Evolutionary conservation across 306 rosid genomes (phyloP).

Genomic region (Betula pendula): DNA sequence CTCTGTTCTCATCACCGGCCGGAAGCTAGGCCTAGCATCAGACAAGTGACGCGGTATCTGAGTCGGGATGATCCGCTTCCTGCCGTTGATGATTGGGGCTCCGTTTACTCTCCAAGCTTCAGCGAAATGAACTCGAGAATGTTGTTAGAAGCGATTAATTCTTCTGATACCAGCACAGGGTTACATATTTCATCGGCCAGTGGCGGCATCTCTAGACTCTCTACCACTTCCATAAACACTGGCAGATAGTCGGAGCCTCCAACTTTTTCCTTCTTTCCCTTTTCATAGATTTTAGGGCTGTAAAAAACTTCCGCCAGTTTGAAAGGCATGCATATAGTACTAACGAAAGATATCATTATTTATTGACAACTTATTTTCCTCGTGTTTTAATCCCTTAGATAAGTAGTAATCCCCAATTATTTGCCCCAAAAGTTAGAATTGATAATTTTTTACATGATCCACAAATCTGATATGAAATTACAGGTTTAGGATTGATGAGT

Average conservation of each 20-base stretch:
- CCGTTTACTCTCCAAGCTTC: constrained; percentile 14
- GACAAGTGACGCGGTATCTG: constrained; percentile 48
- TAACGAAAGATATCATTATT: too few species aligned
- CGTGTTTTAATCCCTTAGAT: too few species aligned
- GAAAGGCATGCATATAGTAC: too few species aligned
- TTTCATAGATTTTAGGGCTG: too few species aligned
- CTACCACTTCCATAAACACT: constrained; percentile 32
- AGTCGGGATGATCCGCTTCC: constrained; percentile 55
- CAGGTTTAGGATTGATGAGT: too few species aligned
- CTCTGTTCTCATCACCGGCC: constrained; percentile 46
- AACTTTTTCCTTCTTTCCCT: too few species aligned
- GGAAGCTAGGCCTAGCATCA: constrained; percentile 65
- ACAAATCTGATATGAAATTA: too few species aligned
- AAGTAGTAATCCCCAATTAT: too few species aligned
- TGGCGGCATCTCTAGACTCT: constrained; percentile 23
- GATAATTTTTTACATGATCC: too few species aligned
- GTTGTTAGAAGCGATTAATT: constrained; percentile 20
- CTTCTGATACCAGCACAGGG: background rate
- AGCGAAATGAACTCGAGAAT: constrained; percentile 27
- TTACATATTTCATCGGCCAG: constrained; percentile 30
- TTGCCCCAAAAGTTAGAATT: too few species aligned
- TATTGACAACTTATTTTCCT: too few species aligned
- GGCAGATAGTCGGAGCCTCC: constrained; percentile 62
- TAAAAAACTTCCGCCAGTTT: too few species aligned
- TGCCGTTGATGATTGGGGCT: constrained; percentile 33